A percentile compares a stretch with the other conserved stretches of the same genome.
These are phyloP conservation scores for Hypoxylon fragiforme DNA, from an alignment of 495 filamentous ascomycete species.

Conservation along the genomic window DNA sequence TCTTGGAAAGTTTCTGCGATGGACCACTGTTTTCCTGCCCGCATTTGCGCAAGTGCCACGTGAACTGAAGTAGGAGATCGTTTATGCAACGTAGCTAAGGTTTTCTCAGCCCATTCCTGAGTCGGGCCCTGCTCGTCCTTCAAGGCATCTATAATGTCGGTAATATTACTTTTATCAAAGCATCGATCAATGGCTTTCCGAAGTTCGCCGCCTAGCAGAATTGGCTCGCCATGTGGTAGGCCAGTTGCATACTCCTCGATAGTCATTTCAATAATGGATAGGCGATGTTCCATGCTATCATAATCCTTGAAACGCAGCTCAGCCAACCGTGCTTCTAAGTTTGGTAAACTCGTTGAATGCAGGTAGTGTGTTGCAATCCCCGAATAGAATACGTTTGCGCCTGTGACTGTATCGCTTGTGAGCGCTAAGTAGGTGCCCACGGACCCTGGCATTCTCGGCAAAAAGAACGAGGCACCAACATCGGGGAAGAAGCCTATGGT, in stretches of 20 bases:
- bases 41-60: conserved; percentile 81
- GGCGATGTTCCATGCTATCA: conserved; percentile 59
- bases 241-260: conserved; percentile 90
- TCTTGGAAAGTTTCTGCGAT: conserved; percentile 81
- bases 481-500: conserved; percentile 98
- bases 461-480: conserved; percentile 93
- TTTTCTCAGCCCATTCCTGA: conserved; percentile 73
- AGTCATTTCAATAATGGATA: conserved; percentile 75
- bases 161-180: conserved; percentile 67
- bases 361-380: conserved; percentile 94
- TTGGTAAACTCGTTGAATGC: conserved; percentile 80
- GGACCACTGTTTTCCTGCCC: conserved; percentile 69
- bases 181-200: conserved; percentile 83
- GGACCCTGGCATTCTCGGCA: conserved; percentile 81
- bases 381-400: conserved; percentile 79
- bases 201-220: conserved; percentile 62
- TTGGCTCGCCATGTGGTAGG: conserved; percentile 70
- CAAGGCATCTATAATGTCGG: conserved; percentile 71
- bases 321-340: conserved; percentile 79
- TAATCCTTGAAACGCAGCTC: conserved; percentile 87
- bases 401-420: conserved; percentile 78
- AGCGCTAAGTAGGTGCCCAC: conserved; percentile 89
- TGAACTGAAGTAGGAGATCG: conserved; percentile 83
- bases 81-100: conserved; percentile 66
- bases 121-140: conserved; percentile 55